Conservation (phyloP, 257 asterid species). For the Rehmannia glutinosa region DNA sequence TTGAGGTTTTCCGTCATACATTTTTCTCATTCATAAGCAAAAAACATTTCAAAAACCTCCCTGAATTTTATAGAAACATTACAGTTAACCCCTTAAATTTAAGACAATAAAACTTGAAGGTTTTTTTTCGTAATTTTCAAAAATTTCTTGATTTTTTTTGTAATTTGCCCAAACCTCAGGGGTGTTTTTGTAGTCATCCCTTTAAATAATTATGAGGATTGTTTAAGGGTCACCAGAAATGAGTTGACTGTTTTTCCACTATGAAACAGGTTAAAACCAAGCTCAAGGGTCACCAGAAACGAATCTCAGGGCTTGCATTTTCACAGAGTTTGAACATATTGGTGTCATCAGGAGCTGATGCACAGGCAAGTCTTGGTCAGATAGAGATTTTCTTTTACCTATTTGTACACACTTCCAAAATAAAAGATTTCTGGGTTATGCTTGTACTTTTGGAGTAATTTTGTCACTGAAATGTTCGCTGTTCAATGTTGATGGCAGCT, state of each 20-base stretch:
- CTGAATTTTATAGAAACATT: too few relatives aligned
- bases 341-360: constrained; percentile 98
- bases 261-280: constrained; percentile 68
- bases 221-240: too few relatives aligned
- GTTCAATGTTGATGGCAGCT: constrained; percentile 42
- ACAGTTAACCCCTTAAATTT: too few relatives aligned
- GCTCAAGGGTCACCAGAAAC: constrained; percentile 95
- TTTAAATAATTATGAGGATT: not conserved
- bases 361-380: constrained; percentile 53
- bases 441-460: not conserved
- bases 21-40: too few relatives aligned
- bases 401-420: not conserved
- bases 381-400: not conserved
- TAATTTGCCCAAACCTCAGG: too few relatives aligned
- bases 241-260: not conserved
- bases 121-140: too few relatives aligned
- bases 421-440: not conserved
- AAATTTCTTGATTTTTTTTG: too few relatives aligned
- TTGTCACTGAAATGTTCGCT: not conserved
- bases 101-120: too few relatives aligned
- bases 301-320: constrained; percentile 92
- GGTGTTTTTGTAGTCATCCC: too few relatives aligned
- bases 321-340: constrained; percentile 76
- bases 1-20: too few relatives aligned
- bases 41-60: too few relatives aligned